Evolutionary conservation across 2,329 filamentous ascomycete species (phyloP).

Genomic region (Colletotrichum orchidophilum): DNA sequence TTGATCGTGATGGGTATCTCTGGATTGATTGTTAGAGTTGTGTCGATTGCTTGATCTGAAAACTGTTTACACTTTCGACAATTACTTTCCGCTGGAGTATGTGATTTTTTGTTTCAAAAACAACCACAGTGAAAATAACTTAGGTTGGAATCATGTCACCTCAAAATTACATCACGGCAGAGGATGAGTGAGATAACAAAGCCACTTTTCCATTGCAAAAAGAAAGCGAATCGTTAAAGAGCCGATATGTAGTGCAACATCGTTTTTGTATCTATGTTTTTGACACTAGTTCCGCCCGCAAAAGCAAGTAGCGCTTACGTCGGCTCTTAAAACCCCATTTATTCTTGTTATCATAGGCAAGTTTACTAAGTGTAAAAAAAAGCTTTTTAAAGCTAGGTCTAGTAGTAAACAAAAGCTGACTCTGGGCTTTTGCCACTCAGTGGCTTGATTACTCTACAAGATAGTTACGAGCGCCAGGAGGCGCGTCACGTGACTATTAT

Average conservation of each 20-base stretch:
- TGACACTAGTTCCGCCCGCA: too few relatives aligned
- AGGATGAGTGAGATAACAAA: constrained; percentile 16
- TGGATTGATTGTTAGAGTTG: not conserved
- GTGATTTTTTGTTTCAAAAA: not conserved
- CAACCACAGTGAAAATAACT: not conserved
- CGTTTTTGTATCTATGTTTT: too few relatives aligned
- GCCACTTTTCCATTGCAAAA: constrained; percentile 23
- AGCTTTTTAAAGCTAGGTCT: too few relatives aligned
- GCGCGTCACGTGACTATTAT: too few relatives aligned
- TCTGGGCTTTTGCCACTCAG: too few relatives aligned
- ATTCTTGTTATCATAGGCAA: too few relatives aligned
- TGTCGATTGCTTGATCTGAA: not conserved
- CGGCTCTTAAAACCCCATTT: too few relatives aligned
- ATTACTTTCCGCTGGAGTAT: constrained; percentile 9
- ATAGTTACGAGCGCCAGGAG: too few relatives aligned
- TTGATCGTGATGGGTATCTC: not conserved
- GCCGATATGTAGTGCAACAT: constrained; percentile 13
- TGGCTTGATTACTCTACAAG: too few relatives aligned
- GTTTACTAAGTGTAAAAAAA: too few relatives aligned
- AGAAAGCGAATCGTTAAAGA: not conserved
- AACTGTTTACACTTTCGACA: not conserved
- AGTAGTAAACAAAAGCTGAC: too few relatives aligned
- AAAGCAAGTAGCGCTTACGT: too few relatives aligned
- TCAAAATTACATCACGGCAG: constrained; percentile 19
- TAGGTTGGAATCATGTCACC: not conserved